These are phyloP conservation scores for Sisymbrium irio DNA, from an alignment of 345 rosid genomes.

Conservation along the genomic window DNA sequence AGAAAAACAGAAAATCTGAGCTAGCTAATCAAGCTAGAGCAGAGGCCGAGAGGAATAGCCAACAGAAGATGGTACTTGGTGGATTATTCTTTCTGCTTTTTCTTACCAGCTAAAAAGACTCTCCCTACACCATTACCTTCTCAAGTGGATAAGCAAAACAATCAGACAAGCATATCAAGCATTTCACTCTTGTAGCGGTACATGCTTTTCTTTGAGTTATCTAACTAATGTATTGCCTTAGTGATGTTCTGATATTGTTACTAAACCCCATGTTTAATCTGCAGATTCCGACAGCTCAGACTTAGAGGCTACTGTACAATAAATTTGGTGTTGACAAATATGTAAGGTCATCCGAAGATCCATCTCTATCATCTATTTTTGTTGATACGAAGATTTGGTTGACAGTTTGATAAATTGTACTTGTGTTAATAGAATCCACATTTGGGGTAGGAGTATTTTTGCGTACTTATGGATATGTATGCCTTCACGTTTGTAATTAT, in stretches of 20 bases:
- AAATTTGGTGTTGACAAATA: constrained; percentile 17
- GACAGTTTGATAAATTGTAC: neutral
- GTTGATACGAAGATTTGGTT: neutral
- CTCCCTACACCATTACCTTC: constrained; percentile 38
- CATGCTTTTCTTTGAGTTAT: neutral
- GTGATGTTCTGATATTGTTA: neutral
- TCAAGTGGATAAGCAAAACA: constrained; percentile 57
- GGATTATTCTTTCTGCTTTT: constrained; percentile 34
- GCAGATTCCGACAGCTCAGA: constrained; percentile 76
- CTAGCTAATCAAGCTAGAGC: no score
- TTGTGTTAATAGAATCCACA: neutral
- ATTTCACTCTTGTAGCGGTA: constrained; percentile 99
- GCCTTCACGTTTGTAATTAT: neutral
- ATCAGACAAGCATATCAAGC: constrained; percentile 73
- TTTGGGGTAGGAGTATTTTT: neutral
- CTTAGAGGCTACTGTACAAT: constrained; percentile 18
- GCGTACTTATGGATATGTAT: neutral
- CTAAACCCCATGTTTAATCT: constrained; percentile 9
- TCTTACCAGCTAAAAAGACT: constrained; percentile 52
- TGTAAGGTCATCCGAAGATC: constrained; percentile 23
- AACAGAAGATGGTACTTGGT: constrained; percentile 56
- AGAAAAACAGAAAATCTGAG: no score
- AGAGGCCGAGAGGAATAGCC: constrained; percentile 55
- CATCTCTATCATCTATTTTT: neutral
- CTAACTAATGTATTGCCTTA: neutral